Base-by-base conservation (phyloP, 208 protist genomes). In the Leishmania gerbilli region DNA sequence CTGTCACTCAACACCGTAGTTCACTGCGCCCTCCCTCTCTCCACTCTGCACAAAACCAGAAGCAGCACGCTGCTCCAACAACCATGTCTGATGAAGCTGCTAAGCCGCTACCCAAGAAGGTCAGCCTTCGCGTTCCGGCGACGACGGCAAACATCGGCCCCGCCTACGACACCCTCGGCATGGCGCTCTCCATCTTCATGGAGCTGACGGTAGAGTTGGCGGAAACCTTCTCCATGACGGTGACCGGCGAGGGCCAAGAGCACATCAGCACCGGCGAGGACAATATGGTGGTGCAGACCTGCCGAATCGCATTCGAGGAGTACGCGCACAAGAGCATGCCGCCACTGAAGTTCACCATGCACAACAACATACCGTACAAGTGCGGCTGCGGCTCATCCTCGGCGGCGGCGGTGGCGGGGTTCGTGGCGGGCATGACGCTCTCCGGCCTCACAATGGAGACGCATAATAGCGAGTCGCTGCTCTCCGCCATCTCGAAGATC, bases 141-240 rank as follows among this genome's bases (percentile, higher is more conserved):
- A 98, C 98, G 6, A 99, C 95, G 45, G 96, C 96, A 1, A 99
- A 99, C 80, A 89, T 99, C 45, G 98, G 96, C 15, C 95, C 95
- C 2, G 95, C 93, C 21, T 98, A 97, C 87, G 98, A 99, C 83
- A 93, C 87, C 40, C 80, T 99, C 40, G 96, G 95, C 76, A 97
- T 99, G 91, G 94, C 95, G 1, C 83, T 99, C 42, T 95, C 95
- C 77, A 92, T 98, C 62, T 98, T 96, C 81, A 96, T 98, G 88
- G 92, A 97, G 72, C 82, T 99, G 3, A 96, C 92, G 13, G 95
- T 99, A 1, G 89, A 96, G 81, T 62, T 86, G 47, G 83, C 95
- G 0, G 92, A 95, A 62, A 67, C 40, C 19, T 98, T 95, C 81
- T 92, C 87, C 3, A 87, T 98, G 80, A 85, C 62, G 27, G 83